Base-by-base conservation (phyloP, 2,329 filamentous ascomycete species). In the Bipolaris bicolor region DNA sequence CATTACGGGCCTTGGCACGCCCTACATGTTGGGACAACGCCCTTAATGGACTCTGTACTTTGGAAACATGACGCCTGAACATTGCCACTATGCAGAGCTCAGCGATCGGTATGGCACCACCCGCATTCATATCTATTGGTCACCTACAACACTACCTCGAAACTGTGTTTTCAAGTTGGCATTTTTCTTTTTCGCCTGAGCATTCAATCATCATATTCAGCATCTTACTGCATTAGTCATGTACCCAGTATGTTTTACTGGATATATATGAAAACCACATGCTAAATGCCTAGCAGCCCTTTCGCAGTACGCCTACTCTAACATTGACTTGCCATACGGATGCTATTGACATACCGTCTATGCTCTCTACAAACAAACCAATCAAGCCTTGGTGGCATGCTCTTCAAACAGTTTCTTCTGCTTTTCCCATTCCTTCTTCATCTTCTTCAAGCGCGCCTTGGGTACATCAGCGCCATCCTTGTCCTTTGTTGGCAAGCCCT, bases 351-450 rank as follows among this genome's bases (percentile, higher is more conserved):
- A 43, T 43, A 9, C 11, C 7, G 5, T 18, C 22, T 26, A 9
- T 26, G 16, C 20, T 43, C 11, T 15, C n/a, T 13, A 29, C 9
- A 31, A 46, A 11, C 13, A 7, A 18, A 7, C 10, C 10, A 20
- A 26, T 46, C 11, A 57, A 22, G 55, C 55, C 40, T 50, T 58
- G 3, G 22, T 9, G 22, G 9, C 7, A 52, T 69, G 58, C 62
- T 76, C 72, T 22, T 93, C 89, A 74, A 93, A 88, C 57, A 85
- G 76, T 83, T 94, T 96, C 83, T 92, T 95, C 80, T 97, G 94
- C 73, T 83, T 88, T 67, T 96, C 90, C 91, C 91, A 96, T 54
- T 92, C 88, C 82, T 97, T 97, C 78, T 83, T 88, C 66, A 97
- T 76, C 80, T 91, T 93, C 83, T 97, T 97, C 49, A 79, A 71